Base-by-base conservation (phyloP, 169 alveolate genomes). In the Plasmodium vivax region DNA sequence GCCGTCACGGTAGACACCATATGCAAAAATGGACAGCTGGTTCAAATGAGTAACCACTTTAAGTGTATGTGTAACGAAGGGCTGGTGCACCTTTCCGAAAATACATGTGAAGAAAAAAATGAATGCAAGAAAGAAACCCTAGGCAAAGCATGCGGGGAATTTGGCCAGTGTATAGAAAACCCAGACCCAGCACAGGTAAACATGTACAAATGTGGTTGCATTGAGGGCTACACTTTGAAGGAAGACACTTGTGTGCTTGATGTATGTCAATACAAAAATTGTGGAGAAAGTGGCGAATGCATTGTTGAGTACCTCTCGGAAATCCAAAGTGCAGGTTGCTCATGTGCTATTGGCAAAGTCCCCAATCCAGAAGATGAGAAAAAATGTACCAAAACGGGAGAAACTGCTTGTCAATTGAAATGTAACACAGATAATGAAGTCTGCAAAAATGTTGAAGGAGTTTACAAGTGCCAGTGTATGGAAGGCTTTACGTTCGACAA, bases 1-100 rank as follows among this genome's bases (percentile, higher is more conserved):
- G 45, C 34, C 9, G 85, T 85, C 19, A 75, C 93, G 14, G 71
- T 51, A 54, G 72, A 75, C 27, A 85, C 93, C 7, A 2, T 27
- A 45, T 85, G 93, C 68, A 85, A 85, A 85, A 74, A 56, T 75
- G 93, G 93, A 14, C 38, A 34, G 27, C 38, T 85, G 43, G 79
- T 34, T 68, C 93, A 85, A 56, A 85, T 85, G 93, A 85, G 93
- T 54, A 36, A 77, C n/a, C 93, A 85, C 80, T 85, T 74, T 30
- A 84, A 85, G 62, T 85, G 93, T 43, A 47, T 34, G n/a, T 85
- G 93, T 75, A 56, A 85, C 41, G 47, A 74, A 14, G 81, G 62
- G 14, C 41, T 75, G 54, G 74, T 51, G 30, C 80, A 71, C 14
- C 30, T 41, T 36, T 47, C 75, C 56, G 85, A 85, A 45, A 41